Conservation (phyloP, 2,329 filamentous ascomycete species). For the Sporothrix pallida region DNA sequence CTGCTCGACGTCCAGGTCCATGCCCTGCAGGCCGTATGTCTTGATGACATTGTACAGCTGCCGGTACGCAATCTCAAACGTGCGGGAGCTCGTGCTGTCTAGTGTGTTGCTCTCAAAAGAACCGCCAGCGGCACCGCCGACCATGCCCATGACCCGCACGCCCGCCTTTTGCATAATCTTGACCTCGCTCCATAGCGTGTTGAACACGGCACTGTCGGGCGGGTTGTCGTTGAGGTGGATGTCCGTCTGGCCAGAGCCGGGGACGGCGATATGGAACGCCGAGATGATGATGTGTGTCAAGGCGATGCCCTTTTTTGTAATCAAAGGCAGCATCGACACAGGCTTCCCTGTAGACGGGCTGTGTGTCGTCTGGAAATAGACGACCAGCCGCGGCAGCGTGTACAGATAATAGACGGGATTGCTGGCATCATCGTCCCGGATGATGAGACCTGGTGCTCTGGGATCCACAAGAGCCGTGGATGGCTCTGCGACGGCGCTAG, state of each 20-base stretch:
- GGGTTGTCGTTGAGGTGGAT: constrained; percentile 82
- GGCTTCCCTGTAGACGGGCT: constrained; percentile 41
- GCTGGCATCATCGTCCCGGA: neutral
- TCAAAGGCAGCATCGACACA: constrained; percentile 60
- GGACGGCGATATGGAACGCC: constrained; percentile 80
- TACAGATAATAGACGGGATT: constrained; percentile 3
- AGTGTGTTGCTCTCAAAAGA: constrained; percentile 65
- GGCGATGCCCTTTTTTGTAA: constrained; percentile 54
- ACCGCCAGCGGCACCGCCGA: constrained; percentile 82
- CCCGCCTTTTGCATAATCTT: constrained; percentile 72
- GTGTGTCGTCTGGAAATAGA: constrained; percentile 54
- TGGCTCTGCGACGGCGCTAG: too few relatives aligned
- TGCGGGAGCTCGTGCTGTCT: constrained; percentile 50
- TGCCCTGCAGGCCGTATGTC: constrained; percentile 63
- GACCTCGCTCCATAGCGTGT: constrained; percentile 79
- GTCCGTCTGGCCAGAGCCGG: constrained; percentile 51
- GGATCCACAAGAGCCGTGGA: too few relatives aligned
- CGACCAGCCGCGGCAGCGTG: constrained; percentile 52
- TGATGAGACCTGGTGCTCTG: too few relatives aligned
- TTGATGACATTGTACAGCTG: constrained; percentile 68
- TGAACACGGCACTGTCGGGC: constrained; percentile 69
- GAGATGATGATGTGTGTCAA: constrained; percentile 84
- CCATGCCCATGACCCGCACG: constrained; percentile 82
- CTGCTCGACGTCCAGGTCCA: constrained; percentile 80
- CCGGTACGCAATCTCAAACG: constrained; percentile 73